These are phyloP conservation scores for Fomes fomentarius DNA, from an alignment of 1,284 basidiomycete species.

Conservation along the genomic window DNA sequence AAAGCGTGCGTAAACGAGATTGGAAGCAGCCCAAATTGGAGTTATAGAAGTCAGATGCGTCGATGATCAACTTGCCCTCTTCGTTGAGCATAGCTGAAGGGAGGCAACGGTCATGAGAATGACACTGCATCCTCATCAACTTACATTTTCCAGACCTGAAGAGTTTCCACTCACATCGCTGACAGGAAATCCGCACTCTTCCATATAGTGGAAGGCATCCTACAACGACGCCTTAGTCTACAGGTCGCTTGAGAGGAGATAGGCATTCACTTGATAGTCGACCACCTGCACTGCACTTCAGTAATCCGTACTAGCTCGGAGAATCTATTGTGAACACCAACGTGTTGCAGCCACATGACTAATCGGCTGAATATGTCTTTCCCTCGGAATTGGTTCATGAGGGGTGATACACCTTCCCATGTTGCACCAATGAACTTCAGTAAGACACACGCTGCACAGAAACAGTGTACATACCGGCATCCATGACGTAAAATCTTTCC, in stretches of 20 bases:
- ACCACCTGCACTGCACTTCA: background rate
- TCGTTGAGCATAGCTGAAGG: constrained; percentile 17
- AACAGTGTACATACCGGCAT: constrained; percentile 10
- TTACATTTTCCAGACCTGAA: no score
- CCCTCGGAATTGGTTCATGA: constrained; percentile 10
- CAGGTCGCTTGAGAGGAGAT: no score
- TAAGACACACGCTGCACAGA: no score
- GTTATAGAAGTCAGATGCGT: constrained; percentile 7
- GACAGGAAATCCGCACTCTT: background rate
- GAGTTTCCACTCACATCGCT: constrained; percentile 5
- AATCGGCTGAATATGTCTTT: constrained; percentile 4
- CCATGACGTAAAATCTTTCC: constrained; percentile 16
- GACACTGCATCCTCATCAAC: constrained; percentile 1
- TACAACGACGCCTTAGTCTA: background rate
- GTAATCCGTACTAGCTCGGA: background rate
- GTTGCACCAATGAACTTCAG: no score
- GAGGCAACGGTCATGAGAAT: constrained; percentile 11
- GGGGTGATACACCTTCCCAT: constrained; percentile 10
- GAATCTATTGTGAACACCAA: background rate
- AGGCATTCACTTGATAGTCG: constrained; percentile 10
- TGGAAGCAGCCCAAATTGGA: constrained; percentile 15
- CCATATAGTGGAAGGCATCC: constrained; percentile 8
- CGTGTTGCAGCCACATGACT: constrained; percentile 11
- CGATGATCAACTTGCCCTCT: constrained; percentile 12
- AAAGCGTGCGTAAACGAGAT: constrained; percentile 5